Conservation (phyloP, 768 basidiomycete genomes). For the Phallus indusiatus region DNA sequence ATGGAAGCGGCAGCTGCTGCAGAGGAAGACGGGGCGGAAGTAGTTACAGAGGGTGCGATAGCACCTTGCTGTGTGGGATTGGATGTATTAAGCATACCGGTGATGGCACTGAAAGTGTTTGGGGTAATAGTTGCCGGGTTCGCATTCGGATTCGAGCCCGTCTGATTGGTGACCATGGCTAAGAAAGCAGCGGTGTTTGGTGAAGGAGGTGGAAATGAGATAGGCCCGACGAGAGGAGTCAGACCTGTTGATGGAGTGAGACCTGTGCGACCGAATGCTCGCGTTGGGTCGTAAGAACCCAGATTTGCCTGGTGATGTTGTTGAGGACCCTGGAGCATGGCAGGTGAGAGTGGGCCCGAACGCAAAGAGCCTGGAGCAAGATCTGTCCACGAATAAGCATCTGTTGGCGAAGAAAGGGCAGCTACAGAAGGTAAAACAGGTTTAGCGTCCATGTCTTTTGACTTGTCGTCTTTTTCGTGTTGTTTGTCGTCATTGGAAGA, state of each 20-base stretch:
- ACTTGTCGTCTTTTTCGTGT: constrained; percentile 15
- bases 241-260: constrained; percentile 78
- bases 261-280: constrained; percentile 67
- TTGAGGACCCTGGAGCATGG: constrained; percentile 89
- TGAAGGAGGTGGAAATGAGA: constrained; percentile 71
- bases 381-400: constrained; percentile 54
- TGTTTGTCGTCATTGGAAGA: neutral
- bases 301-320: constrained; percentile 27
- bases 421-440: constrained; percentile 78
- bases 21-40: neutral
- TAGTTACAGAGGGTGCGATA: constrained; percentile 9
- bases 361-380: constrained; percentile 62
- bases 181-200: constrained; percentile 91
- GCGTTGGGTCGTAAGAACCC: constrained; percentile 52
- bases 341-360: constrained; percentile 88
- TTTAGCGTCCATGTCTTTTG: constrained; percentile 31
- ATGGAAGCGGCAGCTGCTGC: neutral
- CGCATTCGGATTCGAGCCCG: constrained; percentile 9
- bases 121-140: constrained; percentile 44
- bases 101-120: constrained; percentile 67
- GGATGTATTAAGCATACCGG: constrained; percentile 59
- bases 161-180: constrained; percentile 71
- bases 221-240: constrained; percentile 70
- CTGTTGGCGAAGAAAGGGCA: constrained; percentile 43
- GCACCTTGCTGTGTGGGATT: constrained; percentile 5